Base-by-base conservation (phyloP, 768 basidiomycete species). In the Tricholoma sp. region DNA sequence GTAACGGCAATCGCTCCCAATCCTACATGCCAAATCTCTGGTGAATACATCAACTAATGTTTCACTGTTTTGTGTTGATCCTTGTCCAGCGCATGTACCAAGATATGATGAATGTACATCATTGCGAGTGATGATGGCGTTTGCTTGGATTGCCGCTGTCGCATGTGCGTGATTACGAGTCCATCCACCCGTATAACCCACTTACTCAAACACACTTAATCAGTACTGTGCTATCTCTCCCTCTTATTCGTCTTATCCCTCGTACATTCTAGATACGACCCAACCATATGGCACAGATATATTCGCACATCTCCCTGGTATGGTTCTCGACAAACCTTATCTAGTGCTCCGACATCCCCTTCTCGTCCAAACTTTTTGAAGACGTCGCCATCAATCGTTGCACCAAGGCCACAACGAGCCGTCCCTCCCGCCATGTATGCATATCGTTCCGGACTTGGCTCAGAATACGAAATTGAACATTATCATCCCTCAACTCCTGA, bases 201-300 rank as follows among this genome's bases (percentile, higher is more conserved):
- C 27, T 8, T 41, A 29, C 43, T 51, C 2, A 39, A 14, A 16
- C 29, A 47, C 32, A 29, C 29, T 54, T 34, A 37, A 5, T 27
- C 57, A 89, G 87, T 88, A 52, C 65, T 88, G 47, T 57, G 72
- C n/a, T 89, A 89, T 67, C 72, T 86, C 52, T 63, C 74, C n/a
- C 63, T 76, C 11, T 68, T 88, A 54, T 65, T 79, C 19, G 65
- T 77, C n/a, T 69, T 76, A 9, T 72, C 77, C 46, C 61, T 81
- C 46, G 70, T 78, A 16, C 73, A 75, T 59, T 65, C 75, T 46
- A 71, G 69, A 52, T 72, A 77, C 11, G 80, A 83, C 61, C 67
- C 74, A 19, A 67, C 67, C 4, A 71, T 88, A 32, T 88, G 86
- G 84, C 66, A 73, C 22, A 72, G 75, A 41, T 71, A 72, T 57